phyloP scores from a whole-genome alignment of 257 asterid genomes.

The Jaltomata sinuosa region DNA sequence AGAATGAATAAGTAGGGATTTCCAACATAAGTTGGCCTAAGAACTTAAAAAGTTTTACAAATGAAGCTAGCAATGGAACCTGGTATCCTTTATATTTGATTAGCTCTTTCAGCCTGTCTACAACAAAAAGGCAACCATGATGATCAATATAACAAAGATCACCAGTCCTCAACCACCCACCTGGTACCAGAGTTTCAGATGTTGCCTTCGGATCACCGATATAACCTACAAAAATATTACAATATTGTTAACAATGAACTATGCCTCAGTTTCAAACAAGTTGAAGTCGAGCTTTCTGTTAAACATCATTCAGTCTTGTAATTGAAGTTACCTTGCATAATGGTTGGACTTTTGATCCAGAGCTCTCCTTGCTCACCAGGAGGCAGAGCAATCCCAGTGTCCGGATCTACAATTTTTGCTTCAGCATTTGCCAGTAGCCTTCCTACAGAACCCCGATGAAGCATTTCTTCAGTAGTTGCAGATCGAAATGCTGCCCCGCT shows the following conservation, averaged over 20 bases:
- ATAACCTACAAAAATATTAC: slow-evolving; percentile 24
- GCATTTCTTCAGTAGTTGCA: slow-evolving; percentile 23
- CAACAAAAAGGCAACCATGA: slow-evolving; percentile 38
- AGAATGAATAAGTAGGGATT: background rate
- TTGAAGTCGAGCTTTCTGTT: background rate
- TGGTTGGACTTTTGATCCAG: slow-evolving; percentile 43
- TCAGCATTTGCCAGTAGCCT: slow-evolving; percentile 15
- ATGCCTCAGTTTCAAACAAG: background rate
- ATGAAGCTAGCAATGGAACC: slow-evolving; percentile 14
- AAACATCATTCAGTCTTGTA: background rate
- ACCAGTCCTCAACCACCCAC: slow-evolving; percentile 46
- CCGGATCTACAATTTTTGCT: slow-evolving; percentile 51
- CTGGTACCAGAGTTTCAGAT: slow-evolving; percentile 21
- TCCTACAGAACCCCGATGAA: slow-evolving; percentile 37
- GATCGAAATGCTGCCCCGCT: slow-evolving; percentile 26
- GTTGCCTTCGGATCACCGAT: slow-evolving; percentile 27
- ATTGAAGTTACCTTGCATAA: slow-evolving; percentile 45
- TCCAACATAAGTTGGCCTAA: background rate
- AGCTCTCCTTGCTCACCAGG: slow-evolving; percentile 54
- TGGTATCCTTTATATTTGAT: slow-evolving; percentile 58
- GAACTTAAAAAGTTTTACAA: background rate
- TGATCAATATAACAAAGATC: slow-evolving; percentile 41
- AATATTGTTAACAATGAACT: background rate
- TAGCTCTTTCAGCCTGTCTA: slow-evolving; percentile 46
- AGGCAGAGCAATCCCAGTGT: slow-evolving; percentile 30